Percentiles rank a stretch among this genome's conserved stretches.
Evolutionary conservation across 805 yeast species (phyloP).

Genomic region (Ogataea nonfermentans): DNA sequence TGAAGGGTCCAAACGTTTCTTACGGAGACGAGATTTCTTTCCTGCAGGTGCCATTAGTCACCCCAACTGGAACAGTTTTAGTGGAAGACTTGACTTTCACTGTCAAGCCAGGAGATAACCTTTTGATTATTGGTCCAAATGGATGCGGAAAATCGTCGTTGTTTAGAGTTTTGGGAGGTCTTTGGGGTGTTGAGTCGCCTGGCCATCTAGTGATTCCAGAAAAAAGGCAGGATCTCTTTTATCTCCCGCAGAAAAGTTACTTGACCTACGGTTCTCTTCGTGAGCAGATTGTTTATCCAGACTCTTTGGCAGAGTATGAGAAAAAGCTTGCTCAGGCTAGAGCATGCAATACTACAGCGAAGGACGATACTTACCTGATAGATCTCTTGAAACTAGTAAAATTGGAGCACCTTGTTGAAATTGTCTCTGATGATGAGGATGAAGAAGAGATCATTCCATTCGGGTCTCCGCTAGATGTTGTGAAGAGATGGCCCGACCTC

Average conservation of each 20-base stretch:
- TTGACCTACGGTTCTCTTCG: conserved; percentile 75
- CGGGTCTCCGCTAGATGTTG: conserved; percentile 57
- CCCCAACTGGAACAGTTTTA: conserved; percentile 79
- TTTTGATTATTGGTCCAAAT: conserved; percentile 90
- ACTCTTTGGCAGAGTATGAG: conserved; percentile 56
- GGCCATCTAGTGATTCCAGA: conserved; percentile 64
- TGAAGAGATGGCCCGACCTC: conserved; percentile 85
- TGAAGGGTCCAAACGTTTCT: conserved; percentile 34
- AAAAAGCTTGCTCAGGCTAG: conserved; percentile 37
- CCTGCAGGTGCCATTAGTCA: conserved; percentile 71
- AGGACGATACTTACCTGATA: conserved; percentile 48
- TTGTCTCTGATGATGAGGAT: conserved; percentile 30
- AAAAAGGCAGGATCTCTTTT: conserved; percentile 67
- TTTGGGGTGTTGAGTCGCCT: conserved; percentile 75
- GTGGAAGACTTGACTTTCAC: conserved; percentile 66
- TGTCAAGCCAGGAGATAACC: conserved; percentile 77
- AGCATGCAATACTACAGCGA: conserved; percentile 21
- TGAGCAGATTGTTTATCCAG: conserved; percentile 90
- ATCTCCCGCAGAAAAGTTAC: conserved; percentile 91
- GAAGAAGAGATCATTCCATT: conserved; percentile 11
- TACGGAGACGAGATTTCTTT: conserved; percentile 68
- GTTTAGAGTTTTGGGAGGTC: conserved; percentile 85
- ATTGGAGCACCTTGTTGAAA: conserved; percentile 52
- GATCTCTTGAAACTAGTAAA: conserved; percentile 57
- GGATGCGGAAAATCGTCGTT: conserved; percentile 95